Percentiles rank a stretch among this genome's conserved stretches.
Evolutionary conservation across 192 early-diverging fungal species (phyloP).

Genomic region (Rhizophagus sp.): DNA sequence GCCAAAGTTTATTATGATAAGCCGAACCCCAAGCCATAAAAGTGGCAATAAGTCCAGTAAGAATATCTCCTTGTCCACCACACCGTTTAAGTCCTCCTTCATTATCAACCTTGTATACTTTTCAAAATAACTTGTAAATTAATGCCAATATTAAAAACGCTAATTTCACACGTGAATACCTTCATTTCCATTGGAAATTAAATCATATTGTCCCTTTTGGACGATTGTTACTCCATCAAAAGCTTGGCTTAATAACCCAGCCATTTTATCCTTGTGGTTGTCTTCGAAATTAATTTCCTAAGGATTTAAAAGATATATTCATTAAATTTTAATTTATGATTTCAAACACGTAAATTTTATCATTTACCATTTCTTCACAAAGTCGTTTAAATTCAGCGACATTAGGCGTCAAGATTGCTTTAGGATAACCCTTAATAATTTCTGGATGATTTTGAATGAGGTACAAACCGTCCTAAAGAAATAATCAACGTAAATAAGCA

Average conservation of each 20-base stretch:
- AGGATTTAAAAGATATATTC: neutral
- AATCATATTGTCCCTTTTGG: constrained; percentile 75
- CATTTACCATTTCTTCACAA: constrained; percentile 56
- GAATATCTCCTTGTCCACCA: constrained; percentile 95
- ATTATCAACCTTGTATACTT: constrained; percentile 7
- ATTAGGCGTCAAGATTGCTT: constrained; percentile 88
- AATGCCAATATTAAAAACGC: neutral
- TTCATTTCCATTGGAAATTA: constrained; percentile 72
- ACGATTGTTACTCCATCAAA: constrained; percentile 81
- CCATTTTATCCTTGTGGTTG: constrained; percentile 22
- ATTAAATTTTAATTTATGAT: neutral
- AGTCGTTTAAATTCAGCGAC: constrained; percentile 80
- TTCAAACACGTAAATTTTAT: neutral
- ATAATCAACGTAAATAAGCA: neutral
- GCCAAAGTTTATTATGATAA: constrained; percentile 62
- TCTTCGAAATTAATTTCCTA: constrained; percentile 37
- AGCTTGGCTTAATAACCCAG: constrained; percentile 39
- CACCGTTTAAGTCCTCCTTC: constrained; percentile 81
- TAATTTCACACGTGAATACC: constrained; percentile 39
- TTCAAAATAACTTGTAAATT: neutral
- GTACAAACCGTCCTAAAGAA: constrained; percentile 77
- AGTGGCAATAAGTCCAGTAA: constrained; percentile 80
- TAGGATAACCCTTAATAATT: constrained; percentile 67
- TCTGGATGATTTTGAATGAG: constrained; percentile 72
- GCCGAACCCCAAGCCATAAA: constrained; percentile 85